Evolutionary conservation across 2,329 filamentous ascomycete genomes (phyloP).

Genomic region (Claviceps humidiphila): DNA sequence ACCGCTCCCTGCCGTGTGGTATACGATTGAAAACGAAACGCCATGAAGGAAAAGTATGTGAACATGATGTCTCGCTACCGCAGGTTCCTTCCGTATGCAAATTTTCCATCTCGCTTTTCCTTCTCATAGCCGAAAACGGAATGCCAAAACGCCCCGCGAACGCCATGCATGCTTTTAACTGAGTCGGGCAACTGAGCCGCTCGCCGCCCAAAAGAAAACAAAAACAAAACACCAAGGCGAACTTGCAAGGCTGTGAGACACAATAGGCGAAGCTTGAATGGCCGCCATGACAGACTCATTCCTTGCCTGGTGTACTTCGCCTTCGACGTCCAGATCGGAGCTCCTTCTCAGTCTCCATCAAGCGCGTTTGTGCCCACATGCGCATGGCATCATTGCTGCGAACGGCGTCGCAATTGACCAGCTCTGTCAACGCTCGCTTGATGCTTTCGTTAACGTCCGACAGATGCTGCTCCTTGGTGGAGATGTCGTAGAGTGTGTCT

Average conservation of each 20-base stretch:
- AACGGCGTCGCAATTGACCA: slow-evolving; percentile 46
- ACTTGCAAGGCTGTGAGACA: no score
- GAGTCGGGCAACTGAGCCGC: not conserved
- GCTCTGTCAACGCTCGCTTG: slow-evolving; percentile 47
- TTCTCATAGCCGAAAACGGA: not conserved
- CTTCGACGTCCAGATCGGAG: slow-evolving; percentile 38
- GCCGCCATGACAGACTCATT: slow-evolving; percentile 5
- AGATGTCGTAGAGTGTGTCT: slow-evolving; percentile 34
- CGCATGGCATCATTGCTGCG: slow-evolving; percentile 37
- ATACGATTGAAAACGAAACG: not conserved
- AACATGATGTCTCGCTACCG: not conserved
- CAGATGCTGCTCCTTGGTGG: slow-evolving; percentile 38
- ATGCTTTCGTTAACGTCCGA: slow-evolving; percentile 46
- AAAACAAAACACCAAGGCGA: not conserved
- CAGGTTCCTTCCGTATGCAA: not conserved
- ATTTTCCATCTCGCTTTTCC: not conserved
- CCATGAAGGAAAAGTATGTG: not conserved
- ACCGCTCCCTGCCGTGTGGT: not conserved
- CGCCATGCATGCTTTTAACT: not conserved
- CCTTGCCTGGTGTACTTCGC: slow-evolving; percentile 25
- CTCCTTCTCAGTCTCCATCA: slow-evolving; percentile 49
- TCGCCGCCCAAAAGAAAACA: not conserved
- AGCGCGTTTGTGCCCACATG: slow-evolving; percentile 43
- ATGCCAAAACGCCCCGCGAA: not conserved
- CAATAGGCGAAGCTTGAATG: no score